Evolutionary conservation across 2,329 filamentous ascomycete species (phyloP).

Genomic region (Ascochyta koolunga): DNA sequence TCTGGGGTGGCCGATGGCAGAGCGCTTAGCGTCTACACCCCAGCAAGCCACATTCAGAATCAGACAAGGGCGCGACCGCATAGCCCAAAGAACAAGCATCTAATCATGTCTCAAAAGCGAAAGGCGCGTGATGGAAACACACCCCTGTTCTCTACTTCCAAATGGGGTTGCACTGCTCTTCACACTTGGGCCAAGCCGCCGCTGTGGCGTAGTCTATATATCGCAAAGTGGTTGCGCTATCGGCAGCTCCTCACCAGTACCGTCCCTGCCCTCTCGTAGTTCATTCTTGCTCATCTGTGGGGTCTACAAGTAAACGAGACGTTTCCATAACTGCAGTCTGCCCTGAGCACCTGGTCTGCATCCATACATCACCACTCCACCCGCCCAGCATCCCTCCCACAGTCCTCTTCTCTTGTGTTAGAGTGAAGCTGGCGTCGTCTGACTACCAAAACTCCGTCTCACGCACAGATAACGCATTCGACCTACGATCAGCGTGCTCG

Average conservation of each 20-base stretch:
- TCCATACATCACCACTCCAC: slow-evolving; percentile 13
- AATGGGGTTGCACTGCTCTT: slow-evolving; percentile 16
- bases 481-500: slow-evolving; percentile 20
- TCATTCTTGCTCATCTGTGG: slow-evolving; percentile 10
- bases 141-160: slow-evolving; percentile 12
- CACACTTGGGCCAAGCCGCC: slow-evolving; percentile 7
- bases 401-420: slow-evolving; percentile 7
- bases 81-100: slow-evolving; percentile 5
- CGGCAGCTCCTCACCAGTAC: background rate
- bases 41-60: slow-evolving; percentile 12
- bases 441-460: slow-evolving; percentile 9
- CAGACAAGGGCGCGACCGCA: slow-evolving; percentile 10
- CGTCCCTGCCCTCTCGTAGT: slow-evolving; percentile 8
- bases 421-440: slow-evolving; percentile 3
- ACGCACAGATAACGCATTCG: slow-evolving; percentile 19
- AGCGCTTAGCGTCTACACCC: slow-evolving; percentile 3
- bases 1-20: slow-evolving; percentile 16
- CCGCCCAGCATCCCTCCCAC: background rate
- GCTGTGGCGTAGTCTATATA: slow-evolving; percentile 16
- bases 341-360: slow-evolving; percentile 4
- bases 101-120: slow-evolving; percentile 18
- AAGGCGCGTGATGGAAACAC: slow-evolving; percentile 21
- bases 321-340: slow-evolving; percentile 9
- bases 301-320: slow-evolving; percentile 10
- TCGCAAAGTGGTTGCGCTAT: slow-evolving; percentile 18